Evolutionary conservation across 768 basidiomycete genomes (phyloP), one percentile per base, ranked within the genome.

Genomic region (Coprinellus aureogranulatus): DNA sequence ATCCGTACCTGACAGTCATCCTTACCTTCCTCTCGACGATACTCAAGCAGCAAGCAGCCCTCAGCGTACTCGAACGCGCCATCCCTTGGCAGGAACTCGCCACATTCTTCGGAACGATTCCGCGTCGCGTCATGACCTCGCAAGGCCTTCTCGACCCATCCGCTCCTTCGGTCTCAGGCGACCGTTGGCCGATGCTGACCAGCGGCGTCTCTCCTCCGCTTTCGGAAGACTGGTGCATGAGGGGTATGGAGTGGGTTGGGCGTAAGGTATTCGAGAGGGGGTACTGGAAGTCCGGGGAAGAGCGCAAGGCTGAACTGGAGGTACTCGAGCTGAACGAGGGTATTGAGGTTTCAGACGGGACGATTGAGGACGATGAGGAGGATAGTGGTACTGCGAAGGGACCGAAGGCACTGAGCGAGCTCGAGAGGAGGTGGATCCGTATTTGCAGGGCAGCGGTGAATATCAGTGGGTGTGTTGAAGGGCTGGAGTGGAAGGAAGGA

Each of bases 161-260:
- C 6, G 34, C 52, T 3, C 45, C 46, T 5, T 41, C 54, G 11
- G 34, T 68, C 30, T 68, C 74, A n/a, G 68, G 72, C 34, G 81
- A 87, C 45, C 79, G 81, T 37, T 85, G 86, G 77, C 68, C 75
- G 25, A 84, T 94, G 76, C 77, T 91, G 30, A 89, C 88, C 0
- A 84, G 78, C 44, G 84, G 84, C 12, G 87, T 84, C 60, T 73
- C 82, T 23, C 86, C 87, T 0, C 87, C 92, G 0, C 75, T 98
- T 2, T 81, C 90, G 0, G 97, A 99, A 71, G 97, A 98, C 65
- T 98, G 95, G 94, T 91, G 90, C 65, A 68, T 98, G 62, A 82
- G 97, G 30, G 97, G 96, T 1, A 92, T 95, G 87, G 94, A 94
- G 64, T 99, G 97, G 97, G 88, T 92, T 2, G 89, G 92, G 5